Evolutionary conservation across 345 rosid genomes (phyloP).

Genomic region (Eucalyptus tenuipes): DNA sequence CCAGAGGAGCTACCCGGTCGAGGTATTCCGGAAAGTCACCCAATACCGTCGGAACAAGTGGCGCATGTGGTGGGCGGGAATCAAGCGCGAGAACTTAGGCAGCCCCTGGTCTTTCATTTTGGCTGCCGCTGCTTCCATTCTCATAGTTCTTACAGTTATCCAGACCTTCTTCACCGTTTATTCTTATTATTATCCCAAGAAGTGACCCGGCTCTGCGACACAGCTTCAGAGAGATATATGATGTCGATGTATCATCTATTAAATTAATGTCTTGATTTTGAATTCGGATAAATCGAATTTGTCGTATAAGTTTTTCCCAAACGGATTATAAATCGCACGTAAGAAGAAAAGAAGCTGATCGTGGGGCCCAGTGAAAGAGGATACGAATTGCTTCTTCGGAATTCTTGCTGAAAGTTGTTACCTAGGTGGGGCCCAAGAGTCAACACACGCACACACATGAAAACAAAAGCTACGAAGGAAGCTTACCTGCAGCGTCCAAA

Average conservation of each 20-base stretch:
- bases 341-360: too few relatives aligned
- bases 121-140: neutral
- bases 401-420: too few relatives aligned
- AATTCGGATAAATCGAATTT: too few relatives aligned
- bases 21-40: neutral
- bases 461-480: too few relatives aligned
- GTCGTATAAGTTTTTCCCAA: too few relatives aligned
- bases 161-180: neutral
- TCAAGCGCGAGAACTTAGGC: neutral
- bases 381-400: too few relatives aligned
- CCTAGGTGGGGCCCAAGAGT: too few relatives aligned
- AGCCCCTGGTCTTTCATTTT: neutral
- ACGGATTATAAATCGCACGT: too few relatives aligned
- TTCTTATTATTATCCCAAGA: neutral
- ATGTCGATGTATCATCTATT: neutral
- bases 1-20: accelerated
- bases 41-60: neutral
- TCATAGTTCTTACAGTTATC: neutral
- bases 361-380: too few relatives aligned
- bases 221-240: neutral
- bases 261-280: too few relatives aligned
- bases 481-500: too few relatives aligned
- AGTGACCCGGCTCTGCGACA: neutral
- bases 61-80: neutral
- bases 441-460: too few relatives aligned